Evolutionary conservation across 202 grass and related monocot genomes (phyloP).

Genomic region (Saccharum hybrid): DNA sequence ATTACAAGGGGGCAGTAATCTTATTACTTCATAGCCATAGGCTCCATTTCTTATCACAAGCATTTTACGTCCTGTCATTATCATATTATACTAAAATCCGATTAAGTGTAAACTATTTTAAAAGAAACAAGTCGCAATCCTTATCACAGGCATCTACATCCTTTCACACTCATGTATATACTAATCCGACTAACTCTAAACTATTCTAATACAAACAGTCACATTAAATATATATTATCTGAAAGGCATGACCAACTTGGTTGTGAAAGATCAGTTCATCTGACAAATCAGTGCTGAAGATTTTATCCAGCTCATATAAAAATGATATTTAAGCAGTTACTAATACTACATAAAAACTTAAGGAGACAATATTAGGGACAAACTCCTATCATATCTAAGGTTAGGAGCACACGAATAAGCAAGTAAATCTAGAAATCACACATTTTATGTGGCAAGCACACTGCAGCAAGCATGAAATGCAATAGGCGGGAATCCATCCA

Average conservation of each 20-base stretch:
- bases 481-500: not conserved
- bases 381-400: not conserved
- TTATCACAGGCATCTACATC: not conserved
- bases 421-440: not conserved
- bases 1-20: not conserved
- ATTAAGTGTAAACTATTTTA: not conserved
- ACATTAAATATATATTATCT: not conserved
- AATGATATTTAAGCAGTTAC: not conserved
- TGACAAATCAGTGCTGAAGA: not conserved
- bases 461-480: not conserved
- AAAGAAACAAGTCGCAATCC: not conserved
- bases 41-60: constrained; percentile 5
- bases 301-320: constrained; percentile 19
- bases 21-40: not conserved
- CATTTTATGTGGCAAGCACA: not conserved
- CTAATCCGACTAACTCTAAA: not conserved
- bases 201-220: not conserved
- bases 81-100: not conserved
- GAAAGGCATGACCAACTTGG: not conserved
- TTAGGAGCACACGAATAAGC: not conserved
- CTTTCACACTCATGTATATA: not conserved
- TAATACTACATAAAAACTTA: not conserved
- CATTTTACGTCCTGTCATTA: not conserved
- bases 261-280: not conserved
- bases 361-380: not conserved